A percentile compares a stretch with the other conserved stretches of the same genome.
These are phyloP conservation scores for Acanthamoeba lenticulata DNA, from an alignment of 208 protist genomes.

Conservation along the genomic window DNA sequence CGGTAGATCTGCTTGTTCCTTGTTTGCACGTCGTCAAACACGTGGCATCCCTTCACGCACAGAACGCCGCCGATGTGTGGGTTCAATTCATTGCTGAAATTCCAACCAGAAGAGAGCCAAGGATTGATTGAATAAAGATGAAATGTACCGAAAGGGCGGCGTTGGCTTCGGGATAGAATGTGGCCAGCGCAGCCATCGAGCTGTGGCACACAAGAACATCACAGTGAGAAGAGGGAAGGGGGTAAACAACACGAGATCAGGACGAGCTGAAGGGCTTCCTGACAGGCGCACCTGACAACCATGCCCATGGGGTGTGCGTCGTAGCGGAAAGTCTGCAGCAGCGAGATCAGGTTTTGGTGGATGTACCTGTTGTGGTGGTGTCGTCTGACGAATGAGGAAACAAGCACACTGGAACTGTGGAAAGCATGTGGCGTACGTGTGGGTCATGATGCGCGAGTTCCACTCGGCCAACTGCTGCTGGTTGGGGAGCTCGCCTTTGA, in stretches of 20 bases:
- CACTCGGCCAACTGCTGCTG: constrained; percentile 72
- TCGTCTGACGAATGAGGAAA: neutral
- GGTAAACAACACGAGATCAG: no score
- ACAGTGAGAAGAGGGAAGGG: no score
- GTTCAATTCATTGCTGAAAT: no score
- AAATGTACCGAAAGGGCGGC: constrained; percentile 74
- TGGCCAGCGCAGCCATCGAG: constrained; percentile 78
- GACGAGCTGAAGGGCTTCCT: no score
- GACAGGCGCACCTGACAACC: constrained; percentile 68
- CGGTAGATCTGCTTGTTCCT: constrained; percentile 88
- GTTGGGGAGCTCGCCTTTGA: constrained; percentile 83
- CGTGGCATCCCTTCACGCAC: constrained; percentile 50
- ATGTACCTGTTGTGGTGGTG: constrained; percentile 62
- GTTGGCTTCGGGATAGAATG: constrained; percentile 84
- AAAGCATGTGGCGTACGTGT: constrained; percentile 76
- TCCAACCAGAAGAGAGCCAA: no score
- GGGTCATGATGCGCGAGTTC: constrained; percentile 77
- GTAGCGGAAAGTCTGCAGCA: constrained; percentile 86
- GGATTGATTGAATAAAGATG: no score
- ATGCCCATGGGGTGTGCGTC: constrained; percentile 88
- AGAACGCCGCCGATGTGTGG: no score
- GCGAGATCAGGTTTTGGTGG: constrained; percentile 83
- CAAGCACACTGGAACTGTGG: neutral
- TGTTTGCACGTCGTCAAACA: constrained; percentile 74
- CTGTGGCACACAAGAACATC: no score